phyloP scores from a whole-genome alignment of 129 eudicot species.

The Helianthus tuberosus region DNA sequence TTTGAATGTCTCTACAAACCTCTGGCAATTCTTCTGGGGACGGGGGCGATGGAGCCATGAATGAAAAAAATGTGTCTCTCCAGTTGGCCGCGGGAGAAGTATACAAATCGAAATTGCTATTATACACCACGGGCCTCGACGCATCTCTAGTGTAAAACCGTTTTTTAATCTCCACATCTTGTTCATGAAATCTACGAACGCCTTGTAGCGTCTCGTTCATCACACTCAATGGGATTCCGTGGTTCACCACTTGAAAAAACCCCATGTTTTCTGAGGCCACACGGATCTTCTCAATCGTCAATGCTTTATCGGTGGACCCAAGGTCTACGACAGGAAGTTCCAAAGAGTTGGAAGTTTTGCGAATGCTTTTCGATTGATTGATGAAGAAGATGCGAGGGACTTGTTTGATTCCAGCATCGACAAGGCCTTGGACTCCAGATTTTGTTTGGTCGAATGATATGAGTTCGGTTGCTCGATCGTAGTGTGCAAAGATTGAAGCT shows the following conservation, averaged over 20 bases:
- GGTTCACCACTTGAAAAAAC: slow-evolving; percentile 64
- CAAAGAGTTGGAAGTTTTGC: slow-evolving; percentile 20
- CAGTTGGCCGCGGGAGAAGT: slow-evolving; percentile 20
- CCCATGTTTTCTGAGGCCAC: slow-evolving; percentile 44
- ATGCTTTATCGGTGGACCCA: slow-evolving; percentile 16
- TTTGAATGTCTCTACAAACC: slow-evolving; percentile 46
- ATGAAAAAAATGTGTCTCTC: slow-evolving; percentile 26
- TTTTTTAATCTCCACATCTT: slow-evolving; percentile 32
- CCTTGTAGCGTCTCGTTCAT: slow-evolving; percentile 45
- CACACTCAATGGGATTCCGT: slow-evolving; percentile 46
- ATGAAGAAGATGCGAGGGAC: slow-evolving; percentile 53
- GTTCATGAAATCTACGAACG: slow-evolving; percentile 28
- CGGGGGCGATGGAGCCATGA: slow-evolving; percentile 33
- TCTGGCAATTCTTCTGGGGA: slow-evolving; percentile 26
- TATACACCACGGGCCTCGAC: slow-evolving; percentile 32
- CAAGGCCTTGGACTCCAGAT: slow-evolving; percentile 59
- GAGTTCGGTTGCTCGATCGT: slow-evolving; percentile 38
- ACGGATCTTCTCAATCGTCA: slow-evolving; percentile 30
- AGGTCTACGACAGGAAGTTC: slow-evolving; percentile 47
- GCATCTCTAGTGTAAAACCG: slow-evolving; percentile 42
- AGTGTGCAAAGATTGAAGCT: slow-evolving; percentile 3
- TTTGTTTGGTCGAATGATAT: slow-evolving; percentile 52
- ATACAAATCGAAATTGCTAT: slow-evolving; percentile 46
- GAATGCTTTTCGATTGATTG: slow-evolving; percentile 37
- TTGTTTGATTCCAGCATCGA: slow-evolving; percentile 43